Conservation (phyloP, 176 grass and related monocot species). For the Chloris gayana region DNA sequence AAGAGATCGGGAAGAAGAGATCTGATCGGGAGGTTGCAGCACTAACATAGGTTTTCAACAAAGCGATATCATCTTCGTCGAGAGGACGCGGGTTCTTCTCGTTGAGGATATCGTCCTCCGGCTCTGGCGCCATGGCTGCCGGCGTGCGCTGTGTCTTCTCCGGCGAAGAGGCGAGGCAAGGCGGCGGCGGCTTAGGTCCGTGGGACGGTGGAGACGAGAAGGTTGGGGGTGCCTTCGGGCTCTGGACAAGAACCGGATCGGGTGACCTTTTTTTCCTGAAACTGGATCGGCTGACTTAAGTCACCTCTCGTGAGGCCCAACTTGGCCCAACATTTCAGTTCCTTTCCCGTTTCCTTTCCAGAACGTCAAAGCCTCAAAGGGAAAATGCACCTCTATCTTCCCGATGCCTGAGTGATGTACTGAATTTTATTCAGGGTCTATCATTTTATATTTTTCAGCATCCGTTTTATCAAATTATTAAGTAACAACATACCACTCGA, state of each 20-base stretch:
- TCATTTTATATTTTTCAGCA: conserved; percentile 30
- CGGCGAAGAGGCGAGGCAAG: conserved; percentile 2
- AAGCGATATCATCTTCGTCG: conserved; percentile 91
- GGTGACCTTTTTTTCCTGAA: no score
- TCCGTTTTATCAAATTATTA: conserved; percentile 37
- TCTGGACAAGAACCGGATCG: no score
- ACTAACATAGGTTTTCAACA: conserved; percentile 82
- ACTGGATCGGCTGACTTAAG: no score
- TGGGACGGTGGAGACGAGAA: background rate
- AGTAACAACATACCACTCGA: conserved; percentile 38
- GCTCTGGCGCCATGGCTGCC: conserved; percentile 68
- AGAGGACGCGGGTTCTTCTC: conserved; percentile 73
- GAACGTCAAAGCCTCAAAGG: background rate
- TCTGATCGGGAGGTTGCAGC: background rate
- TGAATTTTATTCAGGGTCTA: background rate
- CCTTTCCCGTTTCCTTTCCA: no score
- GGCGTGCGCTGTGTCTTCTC: background rate
- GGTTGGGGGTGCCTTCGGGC: background rate
- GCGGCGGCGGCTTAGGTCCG: background rate
- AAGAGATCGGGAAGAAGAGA: conserved; percentile 11
- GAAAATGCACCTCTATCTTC: background rate
- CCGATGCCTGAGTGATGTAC: background rate
- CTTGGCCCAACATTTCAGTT: no score
- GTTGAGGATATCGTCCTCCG: conserved; percentile 73
- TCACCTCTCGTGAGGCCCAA: no score